Evolutionary conservation across 495 filamentous ascomycete genomes (phyloP).

Genomic region (Penicillium antarcticum): DNA sequence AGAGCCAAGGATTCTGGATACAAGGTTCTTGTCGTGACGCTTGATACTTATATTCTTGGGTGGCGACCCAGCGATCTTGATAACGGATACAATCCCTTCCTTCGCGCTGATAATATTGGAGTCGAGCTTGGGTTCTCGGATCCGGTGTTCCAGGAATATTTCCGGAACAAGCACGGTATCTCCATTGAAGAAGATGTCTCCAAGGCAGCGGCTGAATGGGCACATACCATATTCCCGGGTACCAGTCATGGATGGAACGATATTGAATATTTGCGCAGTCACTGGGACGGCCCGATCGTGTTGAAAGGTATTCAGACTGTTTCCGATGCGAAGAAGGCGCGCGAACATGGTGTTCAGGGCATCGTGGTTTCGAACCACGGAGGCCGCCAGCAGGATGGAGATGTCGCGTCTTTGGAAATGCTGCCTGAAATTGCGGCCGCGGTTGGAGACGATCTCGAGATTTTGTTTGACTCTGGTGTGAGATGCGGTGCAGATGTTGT

Average conservation of each 20-base stretch:
- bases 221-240: slow-evolving; percentile 41
- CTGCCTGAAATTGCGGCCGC: slow-evolving; percentile 46
- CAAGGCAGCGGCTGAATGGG: slow-evolving; percentile 38
- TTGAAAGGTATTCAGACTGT: slow-evolving; percentile 53
- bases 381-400: slow-evolving; percentile 47
- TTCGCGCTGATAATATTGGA: slow-evolving; percentile 44
- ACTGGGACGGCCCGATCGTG: slow-evolving; percentile 43
- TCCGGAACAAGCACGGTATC: slow-evolving; percentile 30
- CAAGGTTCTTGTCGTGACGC: slow-evolving; percentile 56
- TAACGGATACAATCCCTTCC: slow-evolving; percentile 50
- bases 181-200: slow-evolving; percentile 40
- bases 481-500: slow-evolving; percentile 45
- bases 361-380: slow-evolving; percentile 53
- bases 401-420: slow-evolving; percentile 38
- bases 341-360: slow-evolving; percentile 49
- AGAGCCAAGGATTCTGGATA: slow-evolving; percentile 54
- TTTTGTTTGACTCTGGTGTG: slow-evolving; percentile 49
- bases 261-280: slow-evolving; percentile 23
- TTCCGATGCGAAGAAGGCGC: slow-evolving; percentile 47
- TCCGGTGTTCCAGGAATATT: slow-evolving; percentile 52
- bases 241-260: slow-evolving; percentile 51
- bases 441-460: slow-evolving; percentile 39
- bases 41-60: slow-evolving; percentile 57
- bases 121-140: slow-evolving; percentile 51
- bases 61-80: slow-evolving; percentile 60